phyloP scores from a whole-genome alignment of 2,329 filamentous ascomycete species.

The Myotisia sp. region DNA sequence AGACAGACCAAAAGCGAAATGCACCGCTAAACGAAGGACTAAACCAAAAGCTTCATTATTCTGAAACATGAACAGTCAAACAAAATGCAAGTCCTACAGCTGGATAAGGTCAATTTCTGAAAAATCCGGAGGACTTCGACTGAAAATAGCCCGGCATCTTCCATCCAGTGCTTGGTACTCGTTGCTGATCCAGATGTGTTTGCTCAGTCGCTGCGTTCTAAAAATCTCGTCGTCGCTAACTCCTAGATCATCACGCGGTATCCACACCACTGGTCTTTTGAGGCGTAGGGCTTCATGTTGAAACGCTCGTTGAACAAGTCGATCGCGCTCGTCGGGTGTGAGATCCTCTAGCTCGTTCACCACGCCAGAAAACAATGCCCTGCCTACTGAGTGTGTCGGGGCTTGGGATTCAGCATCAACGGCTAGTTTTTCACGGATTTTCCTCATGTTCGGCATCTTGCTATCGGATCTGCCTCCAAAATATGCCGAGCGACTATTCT shows the following conservation, averaged over 20 bases:
- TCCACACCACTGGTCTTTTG: slow-evolving; percentile 78
- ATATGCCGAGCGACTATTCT: slow-evolving; percentile 27
- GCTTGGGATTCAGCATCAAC: slow-evolving; percentile 57
- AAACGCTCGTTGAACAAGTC: slow-evolving; percentile 74
- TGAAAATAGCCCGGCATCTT: slow-evolving; percentile 69
- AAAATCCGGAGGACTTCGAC: slow-evolving; percentile 75
- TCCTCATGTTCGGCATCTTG: slow-evolving; percentile 21
- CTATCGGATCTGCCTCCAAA: slow-evolving; percentile 24
- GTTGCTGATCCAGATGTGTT: slow-evolving; percentile 83
- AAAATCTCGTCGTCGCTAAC: slow-evolving; percentile 83
- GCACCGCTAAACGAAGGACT: not conserved
- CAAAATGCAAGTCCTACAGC: slow-evolving; percentile 44
- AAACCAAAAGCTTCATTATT: too few relatives aligned
- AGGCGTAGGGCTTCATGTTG: slow-evolving; percentile 78
- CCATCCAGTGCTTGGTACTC: slow-evolving; percentile 78
- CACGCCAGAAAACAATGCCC: slow-evolving; percentile 72
- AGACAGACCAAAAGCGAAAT: not conserved
- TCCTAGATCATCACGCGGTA: slow-evolving; percentile 78
- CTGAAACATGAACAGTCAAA: slow-evolving; percentile 3
- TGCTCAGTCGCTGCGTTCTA: slow-evolving; percentile 60
- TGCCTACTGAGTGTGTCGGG: slow-evolving; percentile 47
- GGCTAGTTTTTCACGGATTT: slow-evolving; percentile 24
- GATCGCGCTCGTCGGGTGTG: slow-evolving; percentile 75
- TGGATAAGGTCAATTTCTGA: slow-evolving; percentile 77
- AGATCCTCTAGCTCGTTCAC: slow-evolving; percentile 92